These are phyloP conservation scores for Monosporascus cannonballus DNA, from an alignment of 2,329 filamentous ascomycete species.

Conservation along the genomic window DNA sequence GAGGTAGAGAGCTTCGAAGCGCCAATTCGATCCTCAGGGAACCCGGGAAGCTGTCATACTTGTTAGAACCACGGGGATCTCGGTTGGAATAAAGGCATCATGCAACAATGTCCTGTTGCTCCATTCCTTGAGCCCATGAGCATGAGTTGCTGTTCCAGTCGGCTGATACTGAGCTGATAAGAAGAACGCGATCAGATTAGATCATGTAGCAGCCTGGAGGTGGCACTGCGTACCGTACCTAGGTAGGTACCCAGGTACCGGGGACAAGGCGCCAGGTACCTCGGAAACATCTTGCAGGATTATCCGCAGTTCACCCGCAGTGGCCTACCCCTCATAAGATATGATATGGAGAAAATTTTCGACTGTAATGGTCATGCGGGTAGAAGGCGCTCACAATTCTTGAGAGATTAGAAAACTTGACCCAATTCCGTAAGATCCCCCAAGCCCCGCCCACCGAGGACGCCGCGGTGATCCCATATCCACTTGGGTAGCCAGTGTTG, in stretches of 20 bases:
- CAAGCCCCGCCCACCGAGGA: constrained; percentile 61
- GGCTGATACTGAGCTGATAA: no score
- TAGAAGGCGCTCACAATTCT: constrained; percentile 50
- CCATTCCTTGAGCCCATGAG: no score
- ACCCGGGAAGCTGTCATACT: no score
- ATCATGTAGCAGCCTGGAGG: no score
- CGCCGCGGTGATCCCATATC: constrained; percentile 60
- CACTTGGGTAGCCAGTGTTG: constrained; percentile 62
- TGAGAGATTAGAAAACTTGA: constrained; percentile 30
- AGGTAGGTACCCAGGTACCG: not conserved
- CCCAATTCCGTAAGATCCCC: constrained; percentile 52
- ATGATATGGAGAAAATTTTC: constrained; percentile 8
- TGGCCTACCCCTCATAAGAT: not conserved
- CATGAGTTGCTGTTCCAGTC: no score
- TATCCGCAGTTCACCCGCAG: constrained; percentile 6
- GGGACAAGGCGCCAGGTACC: not conserved
- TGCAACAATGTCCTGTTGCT: no score
- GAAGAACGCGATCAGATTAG: no score
- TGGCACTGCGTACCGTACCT: not conserved
- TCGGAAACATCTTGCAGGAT: not conserved
- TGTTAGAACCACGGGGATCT: no score
- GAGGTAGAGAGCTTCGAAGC: no score
- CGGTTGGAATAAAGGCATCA: no score
- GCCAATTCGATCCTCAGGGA: no score
- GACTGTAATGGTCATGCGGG: constrained; percentile 60